Evolutionary conservation across 2,329 filamentous ascomycete genomes (phyloP).

Genomic region (Phyllosticta citriasiana): DNA sequence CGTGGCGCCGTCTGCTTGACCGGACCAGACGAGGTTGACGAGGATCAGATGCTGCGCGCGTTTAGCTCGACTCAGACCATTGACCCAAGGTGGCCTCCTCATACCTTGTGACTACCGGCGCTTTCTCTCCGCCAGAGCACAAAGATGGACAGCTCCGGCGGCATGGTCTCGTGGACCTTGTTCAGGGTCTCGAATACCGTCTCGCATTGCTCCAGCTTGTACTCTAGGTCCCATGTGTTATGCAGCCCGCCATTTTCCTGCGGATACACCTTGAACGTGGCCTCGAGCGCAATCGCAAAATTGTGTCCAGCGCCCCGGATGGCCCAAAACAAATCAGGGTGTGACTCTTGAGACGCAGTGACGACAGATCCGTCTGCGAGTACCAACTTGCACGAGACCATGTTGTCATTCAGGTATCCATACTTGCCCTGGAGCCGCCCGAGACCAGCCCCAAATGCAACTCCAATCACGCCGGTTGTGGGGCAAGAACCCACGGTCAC

Average conservation of each 20-base stretch:
- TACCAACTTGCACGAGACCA: constrained; percentile 24
- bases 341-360: constrained; percentile 31
- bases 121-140: background rate
- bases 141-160: background rate
- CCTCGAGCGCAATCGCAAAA: constrained; percentile 30
- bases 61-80: background rate
- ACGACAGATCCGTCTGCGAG: constrained; percentile 32
- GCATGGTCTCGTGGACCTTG: background rate
- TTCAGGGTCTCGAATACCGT: background rate
- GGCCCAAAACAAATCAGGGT: constrained; percentile 42
- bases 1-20: background rate
- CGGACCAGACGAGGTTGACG: background rate
- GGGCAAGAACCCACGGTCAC: background rate
- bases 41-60: background rate
- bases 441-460: background rate
- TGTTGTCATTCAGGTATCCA: background rate
- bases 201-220: background rate
- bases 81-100: background rate
- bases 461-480: background rate
- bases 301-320: constrained; percentile 37
- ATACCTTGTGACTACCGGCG: background rate
- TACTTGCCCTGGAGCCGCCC: background rate
- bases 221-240: background rate
- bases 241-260: constrained; percentile 1
- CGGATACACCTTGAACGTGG: background rate